These are phyloP conservation scores for Alternaria alternata DNA, from an alignment of 2,329 filamentous ascomycete species.

Conservation along the genomic window DNA sequence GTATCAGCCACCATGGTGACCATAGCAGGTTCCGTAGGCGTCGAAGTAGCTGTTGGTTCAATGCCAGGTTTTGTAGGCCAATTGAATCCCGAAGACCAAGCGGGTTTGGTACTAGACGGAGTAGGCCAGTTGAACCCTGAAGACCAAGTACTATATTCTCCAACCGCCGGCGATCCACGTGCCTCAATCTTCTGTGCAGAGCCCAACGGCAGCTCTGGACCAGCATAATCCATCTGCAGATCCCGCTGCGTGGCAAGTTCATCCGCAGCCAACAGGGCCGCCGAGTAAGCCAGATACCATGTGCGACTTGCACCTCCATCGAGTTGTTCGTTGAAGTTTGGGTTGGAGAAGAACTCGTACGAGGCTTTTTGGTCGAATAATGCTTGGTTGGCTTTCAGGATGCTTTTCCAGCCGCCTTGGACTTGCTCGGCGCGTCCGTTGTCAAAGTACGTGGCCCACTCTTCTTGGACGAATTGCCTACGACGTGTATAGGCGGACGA, in stretches of 20 bases:
- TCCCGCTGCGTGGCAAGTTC: background rate
- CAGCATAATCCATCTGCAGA: conserved; percentile 3
- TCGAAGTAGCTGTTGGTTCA: background rate
- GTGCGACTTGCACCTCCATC: conserved; percentile 76
- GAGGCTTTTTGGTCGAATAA: conserved; percentile 74
- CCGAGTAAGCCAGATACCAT: conserved; percentile 51
- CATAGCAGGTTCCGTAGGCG: background rate
- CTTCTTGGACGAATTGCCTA: conserved; percentile 76
- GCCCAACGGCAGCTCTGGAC: background rate
- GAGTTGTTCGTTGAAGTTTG: conserved; percentile 73
- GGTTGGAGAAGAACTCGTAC: conserved; percentile 77
- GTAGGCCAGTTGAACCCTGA: background rate
- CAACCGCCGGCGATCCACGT: background rate
- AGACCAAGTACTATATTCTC: background rate
- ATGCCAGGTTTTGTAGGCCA: background rate
- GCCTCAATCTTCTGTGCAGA: background rate
- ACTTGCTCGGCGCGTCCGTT: conserved; percentile 71
- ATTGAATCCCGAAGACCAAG: background rate
- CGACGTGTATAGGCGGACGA: conserved; percentile 75
- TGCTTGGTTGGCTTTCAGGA: conserved; percentile 84
- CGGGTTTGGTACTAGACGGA: background rate
- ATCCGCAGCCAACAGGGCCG: conserved; percentile 33
- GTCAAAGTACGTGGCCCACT: conserved; percentile 73
- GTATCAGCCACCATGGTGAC: background rate
- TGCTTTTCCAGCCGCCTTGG: conserved; percentile 82